These are phyloP conservation scores for Verticillium zaregamsianum DNA, from an alignment of 2,329 filamentous ascomycete genomes.

Conservation along the genomic window DNA sequence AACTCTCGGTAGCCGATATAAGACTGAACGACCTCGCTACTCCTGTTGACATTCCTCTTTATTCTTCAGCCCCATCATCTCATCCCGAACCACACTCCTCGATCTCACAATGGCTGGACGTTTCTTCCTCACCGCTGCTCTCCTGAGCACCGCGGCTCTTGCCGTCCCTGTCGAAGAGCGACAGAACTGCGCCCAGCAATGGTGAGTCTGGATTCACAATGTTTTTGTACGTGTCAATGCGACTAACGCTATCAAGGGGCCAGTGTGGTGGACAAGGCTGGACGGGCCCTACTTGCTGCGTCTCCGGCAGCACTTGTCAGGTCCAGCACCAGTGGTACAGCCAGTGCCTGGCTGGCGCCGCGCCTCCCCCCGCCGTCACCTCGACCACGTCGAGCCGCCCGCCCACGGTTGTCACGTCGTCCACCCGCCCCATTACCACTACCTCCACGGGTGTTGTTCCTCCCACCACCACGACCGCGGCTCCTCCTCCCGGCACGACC, in stretches of 20 bases:
- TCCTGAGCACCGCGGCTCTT: slow-evolving; percentile 22
- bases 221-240: not conserved
- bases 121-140: slow-evolving; percentile 4
- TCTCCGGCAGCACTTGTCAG: slow-evolving; percentile 32
- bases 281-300: slow-evolving; percentile 40
- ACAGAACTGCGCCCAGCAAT: slow-evolving; percentile 28
- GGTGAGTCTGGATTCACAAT: slow-evolving; percentile 17
- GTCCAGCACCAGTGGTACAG: slow-evolving; percentile 31
- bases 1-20: not conserved
- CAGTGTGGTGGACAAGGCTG: slow-evolving; percentile 44
- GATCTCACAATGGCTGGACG: slow-evolving; percentile 1
- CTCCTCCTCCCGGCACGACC: slow-evolving; percentile 14
- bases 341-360: slow-evolving; percentile 26
- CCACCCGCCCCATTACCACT: slow-evolving; percentile 1
- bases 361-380: slow-evolving; percentile 14
- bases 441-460: slow-evolving; percentile 20
- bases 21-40: not conserved
- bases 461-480: slow-evolving; percentile 15
- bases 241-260: slow-evolving; percentile 14
- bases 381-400: slow-evolving; percentile 16
- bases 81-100: not conserved
- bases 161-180: slow-evolving; percentile 38
- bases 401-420: slow-evolving; percentile 14
- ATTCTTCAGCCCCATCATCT: not conserved
- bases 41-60: not conserved